Base-by-base conservation (phyloP, 75 land plant genomes). In the Azolla pinnata region DNA sequence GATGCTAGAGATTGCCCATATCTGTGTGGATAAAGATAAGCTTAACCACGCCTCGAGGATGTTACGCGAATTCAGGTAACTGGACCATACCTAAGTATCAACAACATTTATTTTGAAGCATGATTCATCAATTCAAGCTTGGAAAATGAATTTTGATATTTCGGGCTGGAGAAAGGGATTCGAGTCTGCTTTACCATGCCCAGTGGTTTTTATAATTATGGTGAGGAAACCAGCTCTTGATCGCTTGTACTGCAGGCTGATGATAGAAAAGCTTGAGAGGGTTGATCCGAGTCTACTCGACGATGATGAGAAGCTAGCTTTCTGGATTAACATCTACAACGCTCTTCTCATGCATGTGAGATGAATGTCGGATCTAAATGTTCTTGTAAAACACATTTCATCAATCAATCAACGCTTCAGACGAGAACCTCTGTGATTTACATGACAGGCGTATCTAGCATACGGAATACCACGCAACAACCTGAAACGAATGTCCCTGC, bases 251-350 rank as follows among this genome's bases (percentile, higher is more conserved):
- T 79, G 59, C 72, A 92, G 97, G 62, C 62, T 63, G 60, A 53
- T 92, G 26, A 83, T 92, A 12, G 90, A 88, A 33, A 75, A 79
- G 58, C 71, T 92, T 30, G 90, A 85, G 69, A 82, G 62, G 52
- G 90, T 88, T 31, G 80, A 83, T 53, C 73, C 81, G 10, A 69
- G 66, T 32, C 67, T 75, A 68, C 58, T 88, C 81, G 72, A 73
- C 34, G 64, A 59, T 31, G 67, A 81, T 62, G 79, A 85, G 1
- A 87, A 86, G 51, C 55, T 80, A 44, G 96, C 97, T 60, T 92
- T 92, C 54, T 92, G 97, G 97, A 83, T 92, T 57, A 92, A 92
- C 60, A 66, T 92, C 56, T 83, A 92, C 66, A 92, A 92, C 64
- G 67, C 90, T 44, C 80, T 92, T 24, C 33, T 92, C 57, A 85